Evolutionary conservation across 1,284 basidiomycete genomes (phyloP), one percentile per base, ranked within the genome.

Genomic region (Trametes sp.): DNA sequence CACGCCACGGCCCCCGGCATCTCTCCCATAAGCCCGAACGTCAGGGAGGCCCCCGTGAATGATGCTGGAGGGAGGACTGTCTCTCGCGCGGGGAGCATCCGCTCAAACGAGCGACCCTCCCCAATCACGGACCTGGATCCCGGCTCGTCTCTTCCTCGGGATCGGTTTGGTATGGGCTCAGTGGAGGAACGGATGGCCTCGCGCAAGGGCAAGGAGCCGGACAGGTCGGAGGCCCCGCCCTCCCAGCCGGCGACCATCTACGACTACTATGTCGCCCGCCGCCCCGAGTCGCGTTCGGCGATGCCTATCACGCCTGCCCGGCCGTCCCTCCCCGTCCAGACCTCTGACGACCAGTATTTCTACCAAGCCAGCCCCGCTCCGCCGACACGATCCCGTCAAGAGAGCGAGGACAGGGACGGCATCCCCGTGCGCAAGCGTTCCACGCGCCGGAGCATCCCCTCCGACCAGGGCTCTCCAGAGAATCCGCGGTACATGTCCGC

Each of bases 401-500:
- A 68, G 21, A 63, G 53, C 36, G 67, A 70, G 23, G 64, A 70
- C 24, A 23, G 56, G 11, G 51, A 46, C 13, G 64, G 65, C 31
- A 68, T 67, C 14, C 64, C 58, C 10, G 52, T 61, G n/a, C 63
- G 63, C 26, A 26, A 48, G 23, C 65, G 67, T 6, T 57, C 63
- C 21, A 46, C 69, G 2, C 64, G 67, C 56, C 69, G 67, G n/a
- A 65, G 49, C 35, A 51, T 61, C 45, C 41, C 59, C 24, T 59
- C 65, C 10, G 69, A 69, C 46, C 71, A 71, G 24, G 67, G 66
- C 42, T 71, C 71, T 1, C 71, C 72, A 6, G 72, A 73, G 66
- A 67, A 57, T 50, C 35, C 61, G 35, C 65, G 68, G 28, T 61
- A 66, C n/a, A 61, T 63, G 24, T 59, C 62, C 21, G 26, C 60